Evolutionary conservation across 83 land plant species (phyloP), one percentile per base, ranked within the genome.

Genomic region (Diphasiastrum complanatum): DNA sequence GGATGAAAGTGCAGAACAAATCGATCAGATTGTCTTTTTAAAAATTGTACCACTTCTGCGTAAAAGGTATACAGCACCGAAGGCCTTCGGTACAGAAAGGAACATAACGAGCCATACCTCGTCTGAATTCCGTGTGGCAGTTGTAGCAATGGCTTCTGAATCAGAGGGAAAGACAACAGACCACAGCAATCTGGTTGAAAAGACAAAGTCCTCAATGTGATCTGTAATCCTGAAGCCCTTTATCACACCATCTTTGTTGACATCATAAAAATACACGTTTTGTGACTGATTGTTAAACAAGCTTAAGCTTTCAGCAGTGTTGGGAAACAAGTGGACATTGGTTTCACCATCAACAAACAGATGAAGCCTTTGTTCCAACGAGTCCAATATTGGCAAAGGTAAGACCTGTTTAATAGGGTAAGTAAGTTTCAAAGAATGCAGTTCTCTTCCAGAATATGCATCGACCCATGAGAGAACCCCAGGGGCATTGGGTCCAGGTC

Each of bases 141-240:
- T 77, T 24, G 85, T 66, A 38, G 75, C 56, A 27, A 89, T 89
- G 66, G 69, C 74, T 70, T 93, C 99, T 24, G 89, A 65, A 35
- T 86, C 99, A 0, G 66, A 33, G 10, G 99, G 99, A 37, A 89
- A 82, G 22, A 89, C 78, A 77, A 93, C 66, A 33, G 92, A 83
- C 99, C 96, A 93, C 22, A 93, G 38, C 33, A 76, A 67, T 62
- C 68, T 72, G 37, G 69, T 22, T 53, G 51, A 63, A 77, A 89
- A 77, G 76, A 88, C 63, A 67, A 78, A 33, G 35, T 61, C 78
- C 35, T 47, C 34, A 63, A 2, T 43, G 53, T 41, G 18, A 41
- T 6, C 19, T 2, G 5, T n/a, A 18, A 48, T 48, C 50, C 53
- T 10, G 34, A 24, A 27, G 22, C 58, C 57, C 32, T 48, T 22